Evolutionary conservation across 306 rosid genomes (phyloP).

Genomic region (Benincasa hispida): DNA sequence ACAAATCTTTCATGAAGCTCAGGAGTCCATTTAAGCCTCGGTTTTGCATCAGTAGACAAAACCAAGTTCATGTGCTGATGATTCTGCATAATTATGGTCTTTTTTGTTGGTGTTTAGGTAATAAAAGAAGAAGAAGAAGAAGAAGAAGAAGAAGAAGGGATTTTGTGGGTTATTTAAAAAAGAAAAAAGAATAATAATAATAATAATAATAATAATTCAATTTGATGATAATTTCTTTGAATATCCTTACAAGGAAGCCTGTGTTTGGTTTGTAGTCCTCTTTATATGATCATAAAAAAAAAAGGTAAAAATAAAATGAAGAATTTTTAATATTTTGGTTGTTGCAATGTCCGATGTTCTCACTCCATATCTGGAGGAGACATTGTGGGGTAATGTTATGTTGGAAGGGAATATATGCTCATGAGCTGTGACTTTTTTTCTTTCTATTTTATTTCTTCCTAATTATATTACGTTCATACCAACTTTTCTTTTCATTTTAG

Average conservation of each 20-base stretch:
- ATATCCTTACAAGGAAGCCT: not conserved
- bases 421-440: conserved; percentile 42
- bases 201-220: too few relatives aligned
- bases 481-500: conserved; percentile 24
- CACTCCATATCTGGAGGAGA: conserved; percentile 87
- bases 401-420: conserved; percentile 91
- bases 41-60: conserved; percentile 86
- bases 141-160: not conserved
- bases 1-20: conserved; percentile 84
- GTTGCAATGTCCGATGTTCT: conserved; percentile 56
- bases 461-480: conserved; percentile 26
- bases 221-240: not conserved
- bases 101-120: not conserved
- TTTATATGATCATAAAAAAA: not conserved
- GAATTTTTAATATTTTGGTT: conserved; percentile 8
- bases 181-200: too few relatives aligned
- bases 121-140: not conserved
- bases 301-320: conserved; percentile 11
- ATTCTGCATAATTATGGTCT: conserved; percentile 30
- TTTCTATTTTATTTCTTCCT: conserved; percentile 31
- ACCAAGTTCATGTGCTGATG: conserved; percentile 56
- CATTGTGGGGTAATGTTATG: conserved; percentile 74
- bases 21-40: conserved; percentile 87
- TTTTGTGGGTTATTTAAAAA: not conserved
- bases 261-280: not conserved